These are phyloP conservation scores for Ajuga chamaepitys DNA, from an alignment of 257 asterid genomes.

Conservation along the genomic window DNA sequence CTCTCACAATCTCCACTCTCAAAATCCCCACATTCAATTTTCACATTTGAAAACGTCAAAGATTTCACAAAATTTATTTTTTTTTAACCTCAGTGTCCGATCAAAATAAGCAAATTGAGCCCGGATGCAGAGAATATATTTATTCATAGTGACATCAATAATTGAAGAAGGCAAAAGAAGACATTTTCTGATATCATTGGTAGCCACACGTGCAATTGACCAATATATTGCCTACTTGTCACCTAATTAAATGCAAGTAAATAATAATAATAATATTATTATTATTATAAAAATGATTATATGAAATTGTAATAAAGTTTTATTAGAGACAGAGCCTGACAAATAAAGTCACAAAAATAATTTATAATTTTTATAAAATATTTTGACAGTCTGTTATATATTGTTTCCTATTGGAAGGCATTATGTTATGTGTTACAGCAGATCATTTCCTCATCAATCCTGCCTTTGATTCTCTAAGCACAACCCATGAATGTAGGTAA, in stretches of 20 bases:
- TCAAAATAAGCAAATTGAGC: too few species aligned
- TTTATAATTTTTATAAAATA: too few species aligned
- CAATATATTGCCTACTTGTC: background rate
- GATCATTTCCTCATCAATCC: background rate
- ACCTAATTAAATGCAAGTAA: slow-evolving; percentile 9
- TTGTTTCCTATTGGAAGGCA: slow-evolving; percentile 17
- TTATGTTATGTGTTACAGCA: background rate
- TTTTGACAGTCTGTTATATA: slow-evolving; percentile 1
- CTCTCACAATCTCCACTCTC: too few species aligned
- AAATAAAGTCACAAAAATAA: background rate
- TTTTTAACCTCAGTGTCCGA: too few species aligned
- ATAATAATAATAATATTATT: background rate
- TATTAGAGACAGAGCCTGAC: slow-evolving; percentile 16
- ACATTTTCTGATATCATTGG: background rate
- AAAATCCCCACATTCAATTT: too few species aligned
- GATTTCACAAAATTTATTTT: too few species aligned
- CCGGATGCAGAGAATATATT: too few species aligned
- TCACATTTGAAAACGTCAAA: too few species aligned
- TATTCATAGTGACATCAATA: too few species aligned
- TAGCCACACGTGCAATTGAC: slow-evolving; percentile 15
- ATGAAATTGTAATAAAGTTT: background rate
- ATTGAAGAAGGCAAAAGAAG: too few species aligned
- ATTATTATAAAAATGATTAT: background rate
- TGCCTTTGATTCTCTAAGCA: slow-evolving; percentile 7
- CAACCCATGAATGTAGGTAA: slow-evolving; percentile 11